Evolutionary conservation across 1,139 yeast genomes (phyloP), one percentile per base, ranked within the genome.

Genomic region (Saccharomyces hybrid): DNA sequence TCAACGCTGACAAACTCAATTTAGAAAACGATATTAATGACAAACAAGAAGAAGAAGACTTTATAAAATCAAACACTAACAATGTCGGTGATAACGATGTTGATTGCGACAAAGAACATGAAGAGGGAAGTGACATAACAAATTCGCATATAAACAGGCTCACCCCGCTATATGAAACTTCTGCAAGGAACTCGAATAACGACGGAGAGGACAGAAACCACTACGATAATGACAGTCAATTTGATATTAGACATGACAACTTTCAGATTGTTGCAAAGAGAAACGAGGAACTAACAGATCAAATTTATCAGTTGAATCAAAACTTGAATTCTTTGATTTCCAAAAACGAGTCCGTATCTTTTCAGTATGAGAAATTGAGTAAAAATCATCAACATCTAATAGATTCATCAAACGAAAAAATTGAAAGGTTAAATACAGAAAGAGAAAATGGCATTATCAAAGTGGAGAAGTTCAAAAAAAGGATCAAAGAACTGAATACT

Each of bases 291-390:
- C 69, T 81, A 24, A 62, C 73, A 6, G 58, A 58, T n/a, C 67
- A 71, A 51, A 70, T 78, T 0, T 64, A 75, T 48, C 56, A 50
- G 9, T 27, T 64, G 28, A 65, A 68, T 53, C 57, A 56, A 41
- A 60, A 59, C 46, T 47, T 65, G 8, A 65, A 62, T 47, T 52
- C 49, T 42, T 53, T 58, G 59, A 68, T 69, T 8, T 68, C 69
- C 24, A 88, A 84, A 61, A 71, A 80, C 31, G 74, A 73, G 19
- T 64, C 71, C 34, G 3, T 21, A 21, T 27, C 9, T 24, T n/a
- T 12, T 16, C 51, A 51, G 47, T 46, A 49, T 9, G 42, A 47
- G 34, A 48, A 48, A 8, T 34, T 28, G 7, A 16, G 31, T 3
- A 28, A 24, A 12, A 29, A 27, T n/a, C 32, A 51, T 9, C 28